Evolutionary conservation across 106 monocot genomes (phyloP).

Genomic region (Platanthera guangdongensis): DNA sequence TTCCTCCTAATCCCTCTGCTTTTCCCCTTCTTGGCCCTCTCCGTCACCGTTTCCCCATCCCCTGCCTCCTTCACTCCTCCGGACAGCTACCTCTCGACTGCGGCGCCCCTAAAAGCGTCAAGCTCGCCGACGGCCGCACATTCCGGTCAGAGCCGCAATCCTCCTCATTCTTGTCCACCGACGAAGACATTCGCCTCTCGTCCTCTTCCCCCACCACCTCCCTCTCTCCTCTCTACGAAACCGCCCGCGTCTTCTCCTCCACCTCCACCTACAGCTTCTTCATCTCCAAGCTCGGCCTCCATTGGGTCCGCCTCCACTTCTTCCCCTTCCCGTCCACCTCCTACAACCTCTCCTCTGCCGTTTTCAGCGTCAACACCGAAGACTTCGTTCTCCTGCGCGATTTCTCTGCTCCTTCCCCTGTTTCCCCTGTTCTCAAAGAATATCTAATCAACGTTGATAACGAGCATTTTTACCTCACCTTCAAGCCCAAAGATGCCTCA

Average conservation of each 20-base stretch:
- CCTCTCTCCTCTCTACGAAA: constrained; percentile 27
- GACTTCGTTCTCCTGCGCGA: constrained; percentile 57
- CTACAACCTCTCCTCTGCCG: constrained; percentile 59
- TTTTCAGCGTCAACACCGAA: constrained; percentile 58
- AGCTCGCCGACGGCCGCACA: constrained; percentile 19
- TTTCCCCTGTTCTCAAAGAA: constrained; percentile 45
- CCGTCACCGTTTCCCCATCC: background rate
- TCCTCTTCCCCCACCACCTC: constrained; percentile 6
- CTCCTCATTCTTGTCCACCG: constrained; percentile 38
- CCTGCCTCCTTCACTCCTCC: background rate
- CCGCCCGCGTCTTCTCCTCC: constrained; percentile 48
- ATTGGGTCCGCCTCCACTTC: constrained; percentile 70
- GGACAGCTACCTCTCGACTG: constrained; percentile 72
- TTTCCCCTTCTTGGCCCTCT: background rate
- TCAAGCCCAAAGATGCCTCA: constrained; percentile 39
- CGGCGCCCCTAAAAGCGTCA: constrained; percentile 27
- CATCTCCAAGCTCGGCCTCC: constrained; percentile 52
- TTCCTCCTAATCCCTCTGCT: constrained; percentile 9
- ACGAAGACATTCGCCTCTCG: constrained; percentile 49
- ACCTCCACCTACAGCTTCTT: constrained; percentile 61
- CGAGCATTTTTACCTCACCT: constrained; percentile 30
- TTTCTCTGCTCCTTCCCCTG: constrained; percentile 25
- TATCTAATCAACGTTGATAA: constrained; percentile 37
- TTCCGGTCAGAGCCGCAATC: background rate
- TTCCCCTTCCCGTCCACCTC: constrained; percentile 30